Evolutionary conservation across 164 flowering plant species (phyloP).

Genomic region (Liquidambar formosana): DNA sequence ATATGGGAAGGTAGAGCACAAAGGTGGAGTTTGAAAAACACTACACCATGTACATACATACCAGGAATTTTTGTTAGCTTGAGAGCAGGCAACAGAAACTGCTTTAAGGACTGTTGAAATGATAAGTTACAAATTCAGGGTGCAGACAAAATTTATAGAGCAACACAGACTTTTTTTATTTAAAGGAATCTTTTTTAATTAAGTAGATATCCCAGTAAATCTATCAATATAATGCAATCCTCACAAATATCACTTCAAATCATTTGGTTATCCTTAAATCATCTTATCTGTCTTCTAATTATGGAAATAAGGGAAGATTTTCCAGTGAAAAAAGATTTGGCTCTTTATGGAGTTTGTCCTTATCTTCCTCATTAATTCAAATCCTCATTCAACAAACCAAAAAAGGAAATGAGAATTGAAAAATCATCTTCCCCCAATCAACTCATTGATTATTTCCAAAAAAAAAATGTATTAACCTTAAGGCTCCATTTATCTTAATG

Average conservation of each 20-base stretch:
- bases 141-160: background rate
- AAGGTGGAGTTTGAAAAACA: background rate
- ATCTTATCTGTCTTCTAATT: constrained; percentile 1
- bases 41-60: background rate
- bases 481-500: no score
- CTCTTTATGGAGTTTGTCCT: constrained; percentile 2
- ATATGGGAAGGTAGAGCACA: background rate
- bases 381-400: background rate
- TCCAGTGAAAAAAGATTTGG: background rate
- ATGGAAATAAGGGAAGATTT: background rate
- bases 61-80: background rate
- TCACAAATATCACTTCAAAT: background rate
- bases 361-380: constrained; percentile 4
- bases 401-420: background rate
- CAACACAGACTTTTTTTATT: background rate
- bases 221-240: background rate
- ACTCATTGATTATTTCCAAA: background rate
- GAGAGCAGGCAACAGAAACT: background rate
- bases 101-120: background rate
- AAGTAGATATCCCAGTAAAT: background rate
- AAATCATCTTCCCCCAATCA: no score
- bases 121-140: background rate
- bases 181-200: background rate
- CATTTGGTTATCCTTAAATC: background rate
- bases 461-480: no score